Evolutionary conservation across 2,329 filamentous ascomycete species (phyloP).

Genomic region (Stromatinia cepivora): DNA sequence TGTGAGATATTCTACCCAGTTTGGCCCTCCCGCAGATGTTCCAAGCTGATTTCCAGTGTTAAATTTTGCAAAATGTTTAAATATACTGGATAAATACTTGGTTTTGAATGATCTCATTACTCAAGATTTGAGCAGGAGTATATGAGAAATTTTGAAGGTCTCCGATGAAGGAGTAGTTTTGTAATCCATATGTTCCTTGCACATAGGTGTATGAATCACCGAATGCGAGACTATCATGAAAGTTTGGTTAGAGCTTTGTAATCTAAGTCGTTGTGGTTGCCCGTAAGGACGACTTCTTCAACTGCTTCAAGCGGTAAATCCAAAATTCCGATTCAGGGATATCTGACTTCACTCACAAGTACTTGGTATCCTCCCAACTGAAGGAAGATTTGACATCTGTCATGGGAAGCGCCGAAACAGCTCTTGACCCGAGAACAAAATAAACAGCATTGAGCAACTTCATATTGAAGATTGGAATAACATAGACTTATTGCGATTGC

Average conservation of each 20-base stretch:
- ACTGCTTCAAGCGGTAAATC: too few species aligned
- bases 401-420: not conserved
- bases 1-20: slow-evolving; percentile 57
- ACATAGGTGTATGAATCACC: slow-evolving; percentile 55
- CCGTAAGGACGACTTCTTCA: not conserved
- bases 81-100: slow-evolving; percentile 38
- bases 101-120: slow-evolving; percentile 53
- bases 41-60: not conserved
- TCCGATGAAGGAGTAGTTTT: slow-evolving; percentile 57
- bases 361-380: slow-evolving; percentile 17
- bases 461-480: slow-evolving; percentile 1
- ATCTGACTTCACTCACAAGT: slow-evolving; percentile 12
- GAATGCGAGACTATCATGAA: slow-evolving; percentile 45
- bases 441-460: not conserved
- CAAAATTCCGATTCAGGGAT: not conserved
- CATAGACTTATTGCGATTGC: not conserved
- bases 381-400: not conserved
- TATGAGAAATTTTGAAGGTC: slow-evolving; percentile 51
- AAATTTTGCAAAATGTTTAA: slow-evolving; percentile 29
- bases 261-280: not conserved
- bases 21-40: slow-evolving; percentile 19
- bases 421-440: not conserved
- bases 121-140: slow-evolving; percentile 47
- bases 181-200: slow-evolving; percentile 52
- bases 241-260: not conserved